Evolutionary conservation across 208 protist species (phyloP).

Genomic region (Leishmania amazonensis): DNA sequence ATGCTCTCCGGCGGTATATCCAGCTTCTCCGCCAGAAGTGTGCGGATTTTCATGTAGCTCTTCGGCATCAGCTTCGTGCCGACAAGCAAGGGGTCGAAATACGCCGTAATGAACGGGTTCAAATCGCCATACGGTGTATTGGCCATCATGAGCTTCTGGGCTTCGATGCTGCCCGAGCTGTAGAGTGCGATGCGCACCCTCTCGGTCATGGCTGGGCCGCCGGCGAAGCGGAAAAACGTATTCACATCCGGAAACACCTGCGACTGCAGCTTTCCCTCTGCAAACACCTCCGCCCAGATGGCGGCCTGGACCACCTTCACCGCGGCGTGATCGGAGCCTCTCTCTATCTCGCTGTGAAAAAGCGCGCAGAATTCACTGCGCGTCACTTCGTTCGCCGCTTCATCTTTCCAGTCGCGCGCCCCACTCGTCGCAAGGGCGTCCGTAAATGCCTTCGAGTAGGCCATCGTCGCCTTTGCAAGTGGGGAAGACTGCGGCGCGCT

Average conservation of each 20-base stretch:
- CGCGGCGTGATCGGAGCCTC: conserved; percentile 22
- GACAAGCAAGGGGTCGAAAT: conserved; percentile 79
- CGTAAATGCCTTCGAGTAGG: neutral
- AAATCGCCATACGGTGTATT: conserved; percentile 73
- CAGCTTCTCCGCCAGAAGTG: conserved; percentile 27
- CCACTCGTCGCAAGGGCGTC: conserved; percentile 4
- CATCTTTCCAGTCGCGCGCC: conserved; percentile 12
- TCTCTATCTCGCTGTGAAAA: conserved; percentile 23
- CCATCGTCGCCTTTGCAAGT: conserved; percentile 13
- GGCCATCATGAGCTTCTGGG: conserved; percentile 81
- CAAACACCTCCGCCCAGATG: conserved; percentile 47
- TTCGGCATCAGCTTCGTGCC: conserved; percentile 62
- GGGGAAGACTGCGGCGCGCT: neutral
- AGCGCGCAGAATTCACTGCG: conserved; percentile 31
- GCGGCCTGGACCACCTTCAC: conserved; percentile 81
- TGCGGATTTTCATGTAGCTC: conserved; percentile 73
- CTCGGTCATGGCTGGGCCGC: neutral
- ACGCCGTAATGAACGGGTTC: conserved; percentile 58
- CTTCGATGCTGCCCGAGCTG: conserved; percentile 57
- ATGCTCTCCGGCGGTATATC: conserved; percentile 27
- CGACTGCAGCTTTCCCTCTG: conserved; percentile 1
- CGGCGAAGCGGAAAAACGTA: conserved; percentile 29
- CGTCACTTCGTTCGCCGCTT: conserved; percentile 13
- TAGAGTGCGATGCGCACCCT: conserved; percentile 75
- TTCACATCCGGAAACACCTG: conserved; percentile 53